phyloP scores from a whole-genome alignment of 768 basidiomycete species.

The Russula sp. region DNA sequence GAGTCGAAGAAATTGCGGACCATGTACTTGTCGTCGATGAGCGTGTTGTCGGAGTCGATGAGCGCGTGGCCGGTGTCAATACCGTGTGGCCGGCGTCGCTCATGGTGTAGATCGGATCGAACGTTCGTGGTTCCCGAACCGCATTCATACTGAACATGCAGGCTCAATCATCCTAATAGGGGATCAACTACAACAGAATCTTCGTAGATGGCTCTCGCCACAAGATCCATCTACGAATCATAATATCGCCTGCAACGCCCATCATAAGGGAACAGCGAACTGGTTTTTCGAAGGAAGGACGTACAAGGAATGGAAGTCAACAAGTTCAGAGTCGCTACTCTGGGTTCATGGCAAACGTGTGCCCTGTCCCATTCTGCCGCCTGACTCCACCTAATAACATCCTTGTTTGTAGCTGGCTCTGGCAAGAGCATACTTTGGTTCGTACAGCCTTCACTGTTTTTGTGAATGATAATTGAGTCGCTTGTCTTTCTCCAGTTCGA shows the following conservation, averaged over 20 bases:
- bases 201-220: constrained; percentile 13
- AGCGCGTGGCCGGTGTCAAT: not conserved
- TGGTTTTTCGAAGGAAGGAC: constrained; percentile 11
- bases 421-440: constrained; percentile 19
- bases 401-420: not conserved
- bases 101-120: not conserved
- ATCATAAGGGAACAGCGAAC: not conserved
- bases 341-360: constrained; percentile 14
- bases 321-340: not conserved
- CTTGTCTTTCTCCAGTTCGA: not conserved
- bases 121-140: not conserved
- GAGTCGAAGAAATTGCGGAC: too few species aligned
- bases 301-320: constrained; percentile 3
- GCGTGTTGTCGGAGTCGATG: not conserved
- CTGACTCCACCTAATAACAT: not conserved
- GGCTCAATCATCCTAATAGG: not conserved
- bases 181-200: not conserved
- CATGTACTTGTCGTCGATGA: not conserved
- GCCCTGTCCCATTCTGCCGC: not conserved
- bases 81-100: too few species aligned
- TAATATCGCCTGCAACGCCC: not conserved
- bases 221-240: constrained; percentile 6
- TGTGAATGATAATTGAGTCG: not conserved
- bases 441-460: not conserved
- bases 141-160: too few species aligned